These are phyloP conservation scores for Hemileia vastatrix DNA, from an alignment of 1,284 basidiomycete genomes.

Conservation along the genomic window DNA sequence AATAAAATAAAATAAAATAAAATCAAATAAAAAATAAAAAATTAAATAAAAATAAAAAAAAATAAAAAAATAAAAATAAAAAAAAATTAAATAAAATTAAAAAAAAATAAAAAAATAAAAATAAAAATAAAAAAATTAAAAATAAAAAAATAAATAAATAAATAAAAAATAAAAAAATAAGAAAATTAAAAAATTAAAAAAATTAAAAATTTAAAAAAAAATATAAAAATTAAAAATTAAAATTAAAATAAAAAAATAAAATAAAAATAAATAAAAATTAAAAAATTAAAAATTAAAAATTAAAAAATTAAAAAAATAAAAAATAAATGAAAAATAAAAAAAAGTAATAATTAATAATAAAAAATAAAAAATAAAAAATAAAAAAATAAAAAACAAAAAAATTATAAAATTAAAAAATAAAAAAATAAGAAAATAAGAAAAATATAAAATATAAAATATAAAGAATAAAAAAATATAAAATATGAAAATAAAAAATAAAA, in stretches of 20 bases:
- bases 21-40: not conserved
- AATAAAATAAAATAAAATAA: not conserved
- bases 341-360: constrained; percentile 2
- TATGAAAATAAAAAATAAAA: not conserved
- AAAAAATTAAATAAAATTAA: not conserved
- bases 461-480: not conserved
- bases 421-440: not conserved
- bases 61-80: not conserved
- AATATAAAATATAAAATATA: not conserved
- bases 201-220: not conserved
- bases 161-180: not conserved
- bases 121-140: not conserved
- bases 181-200: not conserved
- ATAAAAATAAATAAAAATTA: not conserved
- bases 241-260: not conserved
- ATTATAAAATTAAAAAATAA: not conserved
- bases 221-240: not conserved
- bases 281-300: not conserved
- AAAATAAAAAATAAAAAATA: constrained; percentile 1
- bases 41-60: not conserved
- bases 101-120: not conserved
- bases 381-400: not conserved
- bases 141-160: not conserved
- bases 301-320: not conserved
- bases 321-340: not conserved